Percentiles rank a stretch among this genome's conserved stretches.
These are phyloP conservation scores for Desmodesmus armatus DNA, from an alignment of 139 green algal genomes.

Conservation along the genomic window DNA sequence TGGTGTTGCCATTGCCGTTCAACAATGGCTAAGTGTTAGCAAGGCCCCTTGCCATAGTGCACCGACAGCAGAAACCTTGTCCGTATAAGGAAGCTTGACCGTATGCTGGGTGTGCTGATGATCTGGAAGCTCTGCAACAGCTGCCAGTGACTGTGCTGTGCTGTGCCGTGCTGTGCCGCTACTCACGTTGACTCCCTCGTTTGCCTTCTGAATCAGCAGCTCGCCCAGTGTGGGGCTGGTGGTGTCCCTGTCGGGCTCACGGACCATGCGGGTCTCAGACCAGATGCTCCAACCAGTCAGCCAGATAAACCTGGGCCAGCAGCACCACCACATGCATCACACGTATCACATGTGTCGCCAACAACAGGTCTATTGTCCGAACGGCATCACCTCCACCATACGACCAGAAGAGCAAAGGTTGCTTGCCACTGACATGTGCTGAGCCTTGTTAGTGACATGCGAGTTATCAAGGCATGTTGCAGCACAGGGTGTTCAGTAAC, in stretches of 20 bases:
- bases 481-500: background rate
- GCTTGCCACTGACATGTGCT: too few relatives aligned
- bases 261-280: constrained; percentile 55
- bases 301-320: constrained; percentile 67
- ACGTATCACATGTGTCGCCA: background rate
- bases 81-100: too few relatives aligned
- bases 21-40: too few relatives aligned
- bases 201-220: constrained; percentile 67
- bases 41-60: too few relatives aligned
- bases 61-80: too few relatives aligned
- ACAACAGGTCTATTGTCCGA: too few relatives aligned
- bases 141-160: too few relatives aligned
- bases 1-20: too few relatives aligned
- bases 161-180: constrained; percentile 13
- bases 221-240: constrained; percentile 56
- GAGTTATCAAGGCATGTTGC: background rate
- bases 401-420: too few relatives aligned
- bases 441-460: background rate
- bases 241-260: background rate
- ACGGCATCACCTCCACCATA: too few relatives aligned
- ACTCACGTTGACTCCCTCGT: constrained; percentile 58
- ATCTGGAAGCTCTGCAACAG: too few relatives aligned
- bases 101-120: too few relatives aligned
- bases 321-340: constrained; percentile 49
- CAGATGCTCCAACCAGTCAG: constrained; percentile 71